phyloP scores from a whole-genome alignment of 192 early-diverging fungal genomes.

The Backusella australiensis region DNA sequence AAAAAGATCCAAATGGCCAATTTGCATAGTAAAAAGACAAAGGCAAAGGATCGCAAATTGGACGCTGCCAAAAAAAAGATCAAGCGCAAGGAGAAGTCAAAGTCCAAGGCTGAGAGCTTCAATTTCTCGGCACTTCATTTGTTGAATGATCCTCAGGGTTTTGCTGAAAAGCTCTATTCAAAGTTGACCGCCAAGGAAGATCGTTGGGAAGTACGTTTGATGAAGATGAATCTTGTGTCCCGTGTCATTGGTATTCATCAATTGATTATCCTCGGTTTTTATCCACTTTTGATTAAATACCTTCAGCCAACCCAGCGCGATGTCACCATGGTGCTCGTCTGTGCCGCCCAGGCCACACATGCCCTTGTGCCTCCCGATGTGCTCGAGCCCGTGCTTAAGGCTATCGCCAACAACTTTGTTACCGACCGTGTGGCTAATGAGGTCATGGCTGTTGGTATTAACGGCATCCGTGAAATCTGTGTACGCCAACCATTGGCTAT shows the following conservation, averaged over 20 bases:
- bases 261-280: slow-evolving; percentile 87
- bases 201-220: slow-evolving; percentile 87
- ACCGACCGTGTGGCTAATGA: slow-evolving; percentile 88
- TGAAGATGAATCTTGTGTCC: slow-evolving; percentile 92
- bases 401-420: slow-evolving; percentile 96
- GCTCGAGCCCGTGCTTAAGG: slow-evolving; percentile 82
- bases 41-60: slow-evolving; percentile 69
- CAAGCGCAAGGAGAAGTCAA: slow-evolving; percentile 65
- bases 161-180: slow-evolving; percentile 93
- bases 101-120: slow-evolving; percentile 68
- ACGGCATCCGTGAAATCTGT: slow-evolving; percentile 87
- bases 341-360: slow-evolving; percentile 88
- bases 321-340: slow-evolving; percentile 90
- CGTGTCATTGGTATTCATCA: slow-evolving; percentile 96
- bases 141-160: slow-evolving; percentile 97
- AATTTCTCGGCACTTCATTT: slow-evolving; percentile 95
- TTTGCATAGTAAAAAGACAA: slow-evolving; percentile 86
- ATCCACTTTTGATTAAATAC: slow-evolving; percentile 90
- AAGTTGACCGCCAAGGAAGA: slow-evolving; percentile 72
- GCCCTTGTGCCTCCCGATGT: slow-evolving; percentile 93
- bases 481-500: slow-evolving; percentile 90
- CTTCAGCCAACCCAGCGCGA: slow-evolving; percentile 95
- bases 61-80: slow-evolving; percentile 76
- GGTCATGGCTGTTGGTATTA: slow-evolving; percentile 92
- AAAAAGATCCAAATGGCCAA: slow-evolving; percentile 74